Evolutionary conservation across 371 early-diverging fungal species (phyloP).

Genomic region (Rhizomucor pusillus): DNA sequence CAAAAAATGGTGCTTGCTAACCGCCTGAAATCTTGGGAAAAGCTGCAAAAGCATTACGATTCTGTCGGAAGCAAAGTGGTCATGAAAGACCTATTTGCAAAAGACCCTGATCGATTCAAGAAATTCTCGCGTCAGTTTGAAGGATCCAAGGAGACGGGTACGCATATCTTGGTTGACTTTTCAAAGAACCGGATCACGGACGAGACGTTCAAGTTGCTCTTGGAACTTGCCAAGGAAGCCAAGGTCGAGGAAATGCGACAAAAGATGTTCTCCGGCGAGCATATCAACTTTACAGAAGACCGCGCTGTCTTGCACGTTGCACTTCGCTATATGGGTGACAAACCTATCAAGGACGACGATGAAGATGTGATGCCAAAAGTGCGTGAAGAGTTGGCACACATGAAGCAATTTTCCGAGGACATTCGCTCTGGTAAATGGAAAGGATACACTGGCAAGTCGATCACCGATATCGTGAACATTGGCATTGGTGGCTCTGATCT

Average conservation of each 20-base stretch:
- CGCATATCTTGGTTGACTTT: slow-evolving; percentile 84
- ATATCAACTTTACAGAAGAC: slow-evolving; percentile 97
- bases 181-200: slow-evolving; percentile 91
- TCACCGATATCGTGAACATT: slow-evolving; percentile 97
- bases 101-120: slow-evolving; percentile 75
- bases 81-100: slow-evolving; percentile 75
- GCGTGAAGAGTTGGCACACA: slow-evolving; percentile 90
- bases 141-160: slow-evolving; percentile 46
- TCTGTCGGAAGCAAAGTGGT: slow-evolving; percentile 67
- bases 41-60: slow-evolving; percentile 86
- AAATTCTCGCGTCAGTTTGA: slow-evolving; percentile 75
- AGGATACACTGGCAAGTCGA: slow-evolving; percentile 92
- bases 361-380: slow-evolving; percentile 92
- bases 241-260: slow-evolving; percentile 83
- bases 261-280: slow-evolving; percentile 93
- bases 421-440: slow-evolving; percentile 91
- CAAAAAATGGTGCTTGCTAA: slow-evolving; percentile 65
- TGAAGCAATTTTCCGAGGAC: slow-evolving; percentile 80
- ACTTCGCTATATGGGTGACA: slow-evolving; percentile 85
- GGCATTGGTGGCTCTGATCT: slow-evolving; percentile 99
- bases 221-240: slow-evolving; percentile 82
- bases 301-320: slow-evolving; percentile 97
- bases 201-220: slow-evolving; percentile 74
- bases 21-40: slow-evolving; percentile 77
- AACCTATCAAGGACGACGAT: slow-evolving; percentile 82